These are phyloP conservation scores for Erysimum cheiranthoides DNA, from an alignment of 345 rosid species.

Conservation along the genomic window DNA sequence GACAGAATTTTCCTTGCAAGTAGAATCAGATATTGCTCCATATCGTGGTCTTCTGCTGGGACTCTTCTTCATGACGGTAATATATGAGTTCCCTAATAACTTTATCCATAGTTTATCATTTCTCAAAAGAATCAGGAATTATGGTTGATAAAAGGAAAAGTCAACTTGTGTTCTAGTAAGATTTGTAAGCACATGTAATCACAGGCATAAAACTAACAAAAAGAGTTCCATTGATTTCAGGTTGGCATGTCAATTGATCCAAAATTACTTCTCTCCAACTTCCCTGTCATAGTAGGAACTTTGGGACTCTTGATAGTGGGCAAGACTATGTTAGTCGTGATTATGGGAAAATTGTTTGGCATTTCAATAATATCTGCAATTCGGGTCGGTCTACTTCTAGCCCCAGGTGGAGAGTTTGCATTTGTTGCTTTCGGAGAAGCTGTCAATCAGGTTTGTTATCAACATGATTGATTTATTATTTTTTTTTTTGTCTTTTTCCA, in stretches of 20 bases:
- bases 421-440: slow-evolving; percentile 99
- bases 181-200: slow-evolving; percentile 5
- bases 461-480: background rate
- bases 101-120: slow-evolving; percentile 24
- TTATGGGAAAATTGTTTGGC: slow-evolving; percentile 85
- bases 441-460: slow-evolving; percentile 80
- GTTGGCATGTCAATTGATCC: slow-evolving; percentile 99
- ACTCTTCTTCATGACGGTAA: slow-evolving; percentile 99
- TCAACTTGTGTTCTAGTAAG: slow-evolving; percentile 8
- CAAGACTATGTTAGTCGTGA: slow-evolving; percentile 75
- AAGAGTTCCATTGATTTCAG: slow-evolving; percentile 56
- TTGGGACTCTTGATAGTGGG: slow-evolving; percentile 87
- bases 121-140: background rate
- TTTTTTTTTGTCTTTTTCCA: slow-evolving; percentile 2
- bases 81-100: slow-evolving; percentile 27
- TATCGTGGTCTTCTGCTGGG: slow-evolving; percentile 97
- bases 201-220: slow-evolving; percentile 42
- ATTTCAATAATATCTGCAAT: slow-evolving; percentile 85
- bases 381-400: slow-evolving; percentile 94
- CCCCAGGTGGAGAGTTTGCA: slow-evolving; percentile 99
- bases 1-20: slow-evolving; percentile 99
- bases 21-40: slow-evolving; percentile 99
- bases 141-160: background rate
- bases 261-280: slow-evolving; percentile 86
- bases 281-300: slow-evolving; percentile 77